Evolutionary conservation across 345 rosid species (phyloP), one percentile per base, ranked within the genome.

Genomic region (Eucalyptus tenuipes): DNA sequence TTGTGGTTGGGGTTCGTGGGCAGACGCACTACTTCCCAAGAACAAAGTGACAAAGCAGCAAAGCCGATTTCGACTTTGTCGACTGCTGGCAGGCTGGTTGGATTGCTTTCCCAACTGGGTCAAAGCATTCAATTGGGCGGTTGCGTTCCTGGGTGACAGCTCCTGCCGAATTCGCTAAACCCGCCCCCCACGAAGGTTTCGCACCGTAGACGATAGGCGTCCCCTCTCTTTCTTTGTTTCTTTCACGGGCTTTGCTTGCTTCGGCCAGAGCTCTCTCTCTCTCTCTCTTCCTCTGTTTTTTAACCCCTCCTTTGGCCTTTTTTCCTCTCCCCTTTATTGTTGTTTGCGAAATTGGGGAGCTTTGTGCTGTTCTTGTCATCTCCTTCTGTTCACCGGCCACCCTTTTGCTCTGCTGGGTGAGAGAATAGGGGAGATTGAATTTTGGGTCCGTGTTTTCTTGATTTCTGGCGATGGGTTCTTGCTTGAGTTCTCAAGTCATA

Each of bases 391-490:
- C 45, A 37, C 6, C 61, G 29, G 0, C 27, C 1, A 55, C 29
- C 27, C 61, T 55, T 24, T 55, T 24, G 61, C 29, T 86, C 42
- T 47, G 49, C 49, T 8, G 64, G 48, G 42, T 42, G 29, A 75
- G 84, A 75, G 9, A 75, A 40, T 11, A 75, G 84, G 84, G 15
- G 84, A 75, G 88, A 44, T 45, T 68, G 86, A 85, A 45, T 27
- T 71, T 29, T 87, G 84, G 81, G 84, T 16, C 82, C 49, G 14
- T 47, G 55, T 12, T 24, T 64, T 44, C 86, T 91, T 11, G 68
- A 86, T 37, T 52, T 81, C 47, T 75, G 47, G 84, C 86, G 49
- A 95, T 97, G 99, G 98, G 99, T 90, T 93, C 97, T 92, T 95
- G 98, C 61, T 92, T 94, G 53, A 95, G 99, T 90, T 90, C 94